phyloP scores from a whole-genome alignment of 257 asterid species.

The Dorcoceras hygrometricum region DNA sequence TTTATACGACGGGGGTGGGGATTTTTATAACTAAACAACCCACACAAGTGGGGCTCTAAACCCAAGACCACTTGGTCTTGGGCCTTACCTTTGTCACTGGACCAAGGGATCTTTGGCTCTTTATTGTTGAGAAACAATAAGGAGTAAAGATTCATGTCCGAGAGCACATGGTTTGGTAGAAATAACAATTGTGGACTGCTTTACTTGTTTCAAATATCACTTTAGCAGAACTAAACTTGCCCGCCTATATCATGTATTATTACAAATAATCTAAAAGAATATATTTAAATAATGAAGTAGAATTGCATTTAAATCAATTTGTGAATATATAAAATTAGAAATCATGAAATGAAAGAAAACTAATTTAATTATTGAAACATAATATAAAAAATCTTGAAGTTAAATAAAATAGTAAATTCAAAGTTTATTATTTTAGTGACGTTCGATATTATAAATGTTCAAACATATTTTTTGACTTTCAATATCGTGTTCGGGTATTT shows the following conservation, averaged over 20 bases:
- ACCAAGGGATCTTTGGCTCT: too few relatives aligned
- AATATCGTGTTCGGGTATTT: neutral
- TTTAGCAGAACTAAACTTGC: neutral
- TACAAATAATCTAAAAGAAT: too few relatives aligned
- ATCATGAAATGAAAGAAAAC: neutral
- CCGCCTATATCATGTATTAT: too few relatives aligned
- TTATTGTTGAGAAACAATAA: neutral
- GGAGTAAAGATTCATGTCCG: neutral
- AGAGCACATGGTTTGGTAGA: neutral
- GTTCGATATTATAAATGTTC: neutral
- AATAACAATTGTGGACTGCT: neutral
- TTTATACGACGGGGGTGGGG: too few relatives aligned
- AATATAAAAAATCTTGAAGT: neutral
- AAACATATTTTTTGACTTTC: too few relatives aligned
- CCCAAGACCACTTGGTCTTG: too few relatives aligned
- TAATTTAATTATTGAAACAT: too few relatives aligned
- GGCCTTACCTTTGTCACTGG: too few relatives aligned
- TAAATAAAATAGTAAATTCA: too few relatives aligned
- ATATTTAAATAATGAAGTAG: too few relatives aligned
- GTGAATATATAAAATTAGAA: neutral
- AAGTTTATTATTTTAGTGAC: neutral
- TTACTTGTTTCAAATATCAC: neutral
- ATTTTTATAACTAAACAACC: too few relatives aligned
- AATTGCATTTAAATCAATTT: neutral
- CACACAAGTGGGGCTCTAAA: too few relatives aligned